Conservation (phyloP, 2,329 filamentous ascomycete species). For the Trichoderma afroharzianum region DNA sequence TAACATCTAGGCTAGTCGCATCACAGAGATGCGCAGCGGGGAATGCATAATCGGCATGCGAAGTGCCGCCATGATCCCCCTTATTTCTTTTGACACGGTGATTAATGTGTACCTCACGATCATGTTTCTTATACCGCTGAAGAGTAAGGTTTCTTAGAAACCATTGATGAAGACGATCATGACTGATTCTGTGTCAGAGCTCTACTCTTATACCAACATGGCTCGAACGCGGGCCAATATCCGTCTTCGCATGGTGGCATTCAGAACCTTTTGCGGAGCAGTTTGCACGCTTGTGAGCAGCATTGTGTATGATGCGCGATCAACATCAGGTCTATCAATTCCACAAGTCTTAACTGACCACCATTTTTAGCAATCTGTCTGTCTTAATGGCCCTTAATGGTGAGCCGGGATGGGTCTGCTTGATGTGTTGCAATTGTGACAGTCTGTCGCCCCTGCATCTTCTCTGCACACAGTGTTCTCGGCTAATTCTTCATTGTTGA, state of each 20-base stretch:
- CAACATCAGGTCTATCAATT: neutral
- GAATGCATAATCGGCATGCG: constrained; percentile 61
- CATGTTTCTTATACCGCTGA: constrained; percentile 60
- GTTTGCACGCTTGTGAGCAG: constrained; percentile 55
- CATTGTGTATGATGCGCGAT: constrained; percentile 44
- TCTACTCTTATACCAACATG: constrained; percentile 52
- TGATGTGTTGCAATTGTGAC: constrained; percentile 63
- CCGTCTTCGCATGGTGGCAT: constrained; percentile 49
- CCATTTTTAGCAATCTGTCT: constrained; percentile 49
- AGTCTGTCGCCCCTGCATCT: constrained; percentile 37
- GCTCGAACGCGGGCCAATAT: constrained; percentile 38
- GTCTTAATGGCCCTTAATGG: constrained; percentile 56
- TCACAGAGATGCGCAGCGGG: constrained; percentile 51
- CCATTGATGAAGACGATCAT: no score
- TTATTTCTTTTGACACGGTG: constrained; percentile 58
- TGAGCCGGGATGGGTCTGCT: constrained; percentile 62
- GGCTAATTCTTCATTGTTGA: neutral
- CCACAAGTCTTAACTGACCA: constrained; percentile 3
- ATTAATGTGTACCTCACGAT: constrained; percentile 62
- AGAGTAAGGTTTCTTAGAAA: constrained; percentile 34
- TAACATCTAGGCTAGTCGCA: constrained; percentile 42
- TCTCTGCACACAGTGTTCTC: neutral
- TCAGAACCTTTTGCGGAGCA: constrained; percentile 58
- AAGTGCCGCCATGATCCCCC: constrained; percentile 54
- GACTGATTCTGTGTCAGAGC: constrained; percentile 34